Conservation (phyloP, 352 stramenopile species). For the Phytophthora brassicae region DNA sequence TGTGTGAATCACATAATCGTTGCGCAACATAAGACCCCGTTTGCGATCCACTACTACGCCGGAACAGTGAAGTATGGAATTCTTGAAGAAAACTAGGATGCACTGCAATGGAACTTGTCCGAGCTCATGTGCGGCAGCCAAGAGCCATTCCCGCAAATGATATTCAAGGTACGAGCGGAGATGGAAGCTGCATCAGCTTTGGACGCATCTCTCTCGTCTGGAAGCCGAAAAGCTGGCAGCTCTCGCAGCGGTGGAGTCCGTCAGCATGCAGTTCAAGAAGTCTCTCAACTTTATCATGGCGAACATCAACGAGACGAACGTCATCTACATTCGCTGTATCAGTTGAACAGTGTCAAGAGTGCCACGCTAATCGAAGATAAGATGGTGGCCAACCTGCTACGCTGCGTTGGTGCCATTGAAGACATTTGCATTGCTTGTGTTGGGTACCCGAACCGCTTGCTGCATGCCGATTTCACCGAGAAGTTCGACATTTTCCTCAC, state of each 20-base stretch:
- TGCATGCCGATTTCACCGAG: constrained; percentile 71
- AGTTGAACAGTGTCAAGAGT: constrained; percentile 78
- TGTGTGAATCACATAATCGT: too few relatives aligned
- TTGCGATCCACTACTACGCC: constrained; percentile 94
- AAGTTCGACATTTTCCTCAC: constrained; percentile 76
- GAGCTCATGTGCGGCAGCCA: too few relatives aligned
- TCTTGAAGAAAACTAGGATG: constrained; percentile 95
- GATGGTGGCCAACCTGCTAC: constrained; percentile 83
- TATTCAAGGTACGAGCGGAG: constrained; percentile 55
- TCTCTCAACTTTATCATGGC: constrained; percentile 70
- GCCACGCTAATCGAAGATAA: constrained; percentile 53
- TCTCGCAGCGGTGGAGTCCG: constrained; percentile 23
- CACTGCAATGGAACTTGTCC: constrained; percentile 91
- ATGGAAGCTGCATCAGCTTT: constrained; percentile 25
- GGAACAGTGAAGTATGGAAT: constrained; percentile 92
- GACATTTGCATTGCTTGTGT: constrained; percentile 76
- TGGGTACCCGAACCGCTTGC: constrained; percentile 75
- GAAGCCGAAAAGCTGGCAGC: constrained; percentile 30
- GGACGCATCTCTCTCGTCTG: constrained; percentile 28
- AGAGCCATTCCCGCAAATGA: constrained; percentile 48
- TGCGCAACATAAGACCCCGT: too few relatives aligned
- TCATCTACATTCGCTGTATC: too few relatives aligned
- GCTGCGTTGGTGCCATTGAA: constrained; percentile 80
- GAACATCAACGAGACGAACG: constrained; percentile 72
- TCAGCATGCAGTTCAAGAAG: constrained; percentile 84